Base-by-base conservation (phyloP, 768 basidiomycete genomes). In the Hortiboletus campestris region DNA sequence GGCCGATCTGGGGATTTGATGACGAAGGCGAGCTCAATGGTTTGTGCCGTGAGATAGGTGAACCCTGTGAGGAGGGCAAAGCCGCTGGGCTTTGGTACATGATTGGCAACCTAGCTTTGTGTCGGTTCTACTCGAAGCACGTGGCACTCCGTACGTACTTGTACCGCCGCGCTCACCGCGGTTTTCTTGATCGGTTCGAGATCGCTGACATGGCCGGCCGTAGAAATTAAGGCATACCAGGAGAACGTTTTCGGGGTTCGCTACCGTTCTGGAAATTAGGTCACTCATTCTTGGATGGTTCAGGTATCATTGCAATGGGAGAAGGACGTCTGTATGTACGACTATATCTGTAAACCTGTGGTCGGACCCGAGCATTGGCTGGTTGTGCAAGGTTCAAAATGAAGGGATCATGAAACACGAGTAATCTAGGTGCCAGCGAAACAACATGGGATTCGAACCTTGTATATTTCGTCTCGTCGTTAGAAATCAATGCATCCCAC, bases 171-270 rank as follows among this genome's bases (percentile, higher is more conserved):
- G 5, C 28, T 49, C n/a, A 9, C 6, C 6, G 34, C 12, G 22
- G 36, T 59, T 20, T 34, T 13, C 29, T 31, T 14, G 25, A 54
- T 22, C 38, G 16, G 45, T 22, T 13, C 42, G 3, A 31, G 16
- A 20, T 43, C 12, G 19, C 40, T 55, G 46, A 65, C 28, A 19
- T 1, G 32, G 20, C 14, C 17, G 19, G 20, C 29, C 47, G 19
- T 65, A 88, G 86, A 88, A 71, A 88, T 89, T 65, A 88, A 86
- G 65, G 86, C 86, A 0, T 79, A 80, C 28, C 80, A 86, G 55
- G 82, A 82, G 56, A 76, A 76, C 1, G 7, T 83, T 29, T 76
- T 71, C 6, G 57, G 67, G 14, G 49, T 29, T 56, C 65, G 63
- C n/a, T 69, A 69, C 38, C 7, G 17, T 25, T 28, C 22, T 10